A percentile compares a stretch with the other conserved stretches of the same genome.
Conservation (phyloP, 2,329 filamentous ascomycete species). For the Ophiostoma angusticollis region DNA sequence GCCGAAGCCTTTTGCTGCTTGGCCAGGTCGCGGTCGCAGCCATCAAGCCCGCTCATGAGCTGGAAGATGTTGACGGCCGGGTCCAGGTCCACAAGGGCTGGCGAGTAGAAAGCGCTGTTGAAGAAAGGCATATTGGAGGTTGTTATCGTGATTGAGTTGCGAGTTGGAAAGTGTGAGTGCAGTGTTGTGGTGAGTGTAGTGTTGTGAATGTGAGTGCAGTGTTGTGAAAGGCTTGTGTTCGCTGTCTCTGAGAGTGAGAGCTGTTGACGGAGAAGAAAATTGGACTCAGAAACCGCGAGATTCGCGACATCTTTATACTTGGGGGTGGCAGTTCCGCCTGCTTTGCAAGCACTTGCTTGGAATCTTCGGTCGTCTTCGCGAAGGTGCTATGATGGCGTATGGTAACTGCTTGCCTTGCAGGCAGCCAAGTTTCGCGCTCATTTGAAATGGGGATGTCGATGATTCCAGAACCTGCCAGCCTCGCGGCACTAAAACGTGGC, state of each 20-base stretch:
- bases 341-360: neutral
- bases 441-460: constrained; percentile 4
- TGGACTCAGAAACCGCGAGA: neutral
- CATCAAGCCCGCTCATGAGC: constrained; percentile 48
- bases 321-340: too few relatives aligned
- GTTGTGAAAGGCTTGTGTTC: too few relatives aligned
- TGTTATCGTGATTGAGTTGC: constrained; percentile 11
- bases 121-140: constrained; percentile 46
- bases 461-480: constrained; percentile 3
- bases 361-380: constrained; percentile 4
- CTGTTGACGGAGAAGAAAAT: neutral
- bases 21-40: constrained; percentile 32
- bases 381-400: constrained; percentile 1
- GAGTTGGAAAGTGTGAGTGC: constrained; percentile 4
- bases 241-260: constrained; percentile 2
- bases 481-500: neutral
- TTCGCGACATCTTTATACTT: constrained; percentile 7
- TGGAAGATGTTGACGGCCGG: constrained; percentile 41
- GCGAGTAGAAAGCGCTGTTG: constrained; percentile 30
- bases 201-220: neutral
- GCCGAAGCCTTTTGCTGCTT: constrained; percentile 2
- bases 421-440: neutral
- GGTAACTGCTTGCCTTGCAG: neutral
- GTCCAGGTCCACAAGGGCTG: constrained; percentile 13
- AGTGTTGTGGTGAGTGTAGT: neutral